Conservation (phyloP, 2,329 filamentous ascomycete genomes). For the Nemania abortiva region DNA sequence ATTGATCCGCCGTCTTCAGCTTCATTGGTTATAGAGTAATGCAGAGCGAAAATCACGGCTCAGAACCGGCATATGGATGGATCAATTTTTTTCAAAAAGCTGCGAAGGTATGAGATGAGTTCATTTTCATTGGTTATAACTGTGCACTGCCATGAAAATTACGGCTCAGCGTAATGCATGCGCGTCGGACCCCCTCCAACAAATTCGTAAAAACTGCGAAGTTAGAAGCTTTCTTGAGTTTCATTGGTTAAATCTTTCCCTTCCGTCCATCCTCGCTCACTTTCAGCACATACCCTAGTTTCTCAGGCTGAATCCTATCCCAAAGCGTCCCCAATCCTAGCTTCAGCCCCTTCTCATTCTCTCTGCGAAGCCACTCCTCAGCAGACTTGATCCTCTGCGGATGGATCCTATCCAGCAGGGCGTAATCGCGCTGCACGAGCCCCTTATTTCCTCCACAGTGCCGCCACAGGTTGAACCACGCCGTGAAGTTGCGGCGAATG, state of each 20-base stretch:
- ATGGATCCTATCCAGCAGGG: conserved; percentile 64
- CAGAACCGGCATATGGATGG: no score
- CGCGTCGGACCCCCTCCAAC: no score
- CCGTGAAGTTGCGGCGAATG: conserved; percentile 62
- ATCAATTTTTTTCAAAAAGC: no score
- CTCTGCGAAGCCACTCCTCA: conserved; percentile 61
- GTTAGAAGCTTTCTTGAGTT: no score
- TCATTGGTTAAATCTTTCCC: conserved; percentile 41
- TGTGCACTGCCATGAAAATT: no score
- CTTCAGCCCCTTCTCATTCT: conserved; percentile 52
- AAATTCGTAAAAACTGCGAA: no score
- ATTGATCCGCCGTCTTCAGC: no score
- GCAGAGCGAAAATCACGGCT: no score
- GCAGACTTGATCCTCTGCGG: conserved; percentile 61
- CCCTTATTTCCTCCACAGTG: conserved; percentile 57
- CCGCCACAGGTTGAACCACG: conserved; percentile 63
- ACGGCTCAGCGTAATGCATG: no score
- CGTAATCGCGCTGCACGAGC: conserved; percentile 60
- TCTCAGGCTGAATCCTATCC: conserved; percentile 49
- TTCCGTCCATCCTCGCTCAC: conserved; percentile 42
- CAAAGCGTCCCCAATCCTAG: conserved; percentile 49
- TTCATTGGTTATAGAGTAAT: no score
- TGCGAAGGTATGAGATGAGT: no score
- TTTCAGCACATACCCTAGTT: conserved; percentile 41
- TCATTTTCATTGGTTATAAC: no score